Evolutionary conservation across 2,329 filamentous ascomycete species (phyloP), one percentile per base, ranked within the genome.

Genomic region (Rhexocercosporidium sp.): DNA sequence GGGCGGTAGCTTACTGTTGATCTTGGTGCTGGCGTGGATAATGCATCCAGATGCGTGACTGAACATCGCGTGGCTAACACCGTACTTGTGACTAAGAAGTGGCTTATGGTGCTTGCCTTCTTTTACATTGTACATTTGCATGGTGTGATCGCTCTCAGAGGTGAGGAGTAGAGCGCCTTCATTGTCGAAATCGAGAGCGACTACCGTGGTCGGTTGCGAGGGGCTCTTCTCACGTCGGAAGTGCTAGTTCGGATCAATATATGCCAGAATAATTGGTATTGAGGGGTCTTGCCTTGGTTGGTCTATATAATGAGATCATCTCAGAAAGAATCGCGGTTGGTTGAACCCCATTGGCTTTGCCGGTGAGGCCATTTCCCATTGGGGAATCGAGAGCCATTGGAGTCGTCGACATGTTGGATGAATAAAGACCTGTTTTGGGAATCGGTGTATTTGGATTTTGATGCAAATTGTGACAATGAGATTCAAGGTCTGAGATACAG

Each of bases 131-230:
- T 96, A 99, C 37, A 99, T 90, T 77, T 98, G 94, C 70, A 99
- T 92, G 3, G 93, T 96, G 78, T 97, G 94, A 79, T 99, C 96
- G 81, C 93, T 94, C 72, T 94, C 92, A 6, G 94, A 93, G 0
- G 94, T 92, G 80, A 99, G 93, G 67, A 96, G 87, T 59, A 95
- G 92, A 79, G 97, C 94, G 78, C 96, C 96, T 51, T 92, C 91
- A 81, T 98, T 94, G 79, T 98, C 94, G 78, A 97, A 99, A 82
- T 99, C 95, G 74, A 99, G 88, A 1, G 95, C 98, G 9, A 96
- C 91, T 67, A 97, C 88, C 71, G 89, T 85, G 3, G 90, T 88
- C 60, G 84, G 69, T 51, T 65, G 53, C 39, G 69, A 59, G 8
- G 70, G 59, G 64, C 69, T 71, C 22, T 70, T 66, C 20, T 88